Conservation (phyloP, 257 asterid species). For the Solanum neorickii region DNA sequence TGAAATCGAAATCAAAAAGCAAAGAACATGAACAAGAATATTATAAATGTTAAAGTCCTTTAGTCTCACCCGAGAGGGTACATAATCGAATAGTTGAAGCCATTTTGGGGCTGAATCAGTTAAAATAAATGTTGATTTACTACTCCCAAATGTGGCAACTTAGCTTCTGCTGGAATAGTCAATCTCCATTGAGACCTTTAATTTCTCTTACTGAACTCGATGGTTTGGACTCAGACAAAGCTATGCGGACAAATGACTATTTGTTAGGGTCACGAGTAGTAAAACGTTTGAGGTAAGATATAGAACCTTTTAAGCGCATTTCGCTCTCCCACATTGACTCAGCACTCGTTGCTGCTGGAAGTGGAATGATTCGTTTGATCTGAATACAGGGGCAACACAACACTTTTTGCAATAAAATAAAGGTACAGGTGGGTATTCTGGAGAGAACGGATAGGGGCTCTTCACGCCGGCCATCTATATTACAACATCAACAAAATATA, state of each 20-base stretch:
- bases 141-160: not conserved
- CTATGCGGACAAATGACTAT: not conserved
- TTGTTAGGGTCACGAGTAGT: not conserved
- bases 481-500: not conserved
- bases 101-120: conserved; percentile 3
- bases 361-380: conserved; percentile 26
- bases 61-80: conserved; percentile 28
- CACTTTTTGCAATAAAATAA: conserved; percentile 13
- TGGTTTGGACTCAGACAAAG: conserved; percentile 11
- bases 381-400: not conserved
- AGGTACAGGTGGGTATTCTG: conserved; percentile 16
- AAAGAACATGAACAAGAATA: not conserved
- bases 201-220: conserved; percentile 7
- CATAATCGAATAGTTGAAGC: conserved; percentile 8
- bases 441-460: conserved; percentile 26
- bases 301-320: conserved; percentile 30
- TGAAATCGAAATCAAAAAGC: not conserved
- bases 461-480: conserved; percentile 21
- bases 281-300: not conserved
- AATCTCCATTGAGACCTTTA: conserved; percentile 39
- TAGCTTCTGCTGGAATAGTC: conserved; percentile 45
- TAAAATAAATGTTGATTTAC: not conserved
- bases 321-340: conserved; percentile 22
- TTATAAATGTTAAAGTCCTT: not conserved
- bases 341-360: conserved; percentile 24